Percentiles rank a stretch among this genome's conserved stretches.
phyloP scores from a whole-genome alignment of 352 stramenopile genomes.

The Pythium plurisporium region DNA sequence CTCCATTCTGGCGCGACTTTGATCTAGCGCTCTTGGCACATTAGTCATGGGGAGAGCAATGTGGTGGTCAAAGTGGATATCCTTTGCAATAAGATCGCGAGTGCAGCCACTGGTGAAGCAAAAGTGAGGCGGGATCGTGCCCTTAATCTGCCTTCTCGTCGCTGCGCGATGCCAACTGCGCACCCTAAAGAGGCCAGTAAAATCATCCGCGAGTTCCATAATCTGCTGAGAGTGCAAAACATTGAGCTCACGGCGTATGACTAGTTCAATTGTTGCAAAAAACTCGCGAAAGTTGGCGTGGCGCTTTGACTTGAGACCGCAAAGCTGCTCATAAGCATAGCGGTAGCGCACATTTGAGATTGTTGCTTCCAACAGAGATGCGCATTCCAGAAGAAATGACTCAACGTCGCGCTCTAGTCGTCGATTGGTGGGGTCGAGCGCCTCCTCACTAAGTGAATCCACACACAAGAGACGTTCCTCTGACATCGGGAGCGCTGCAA shows the following conservation, averaged over 20 bases:
- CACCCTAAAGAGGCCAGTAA: conserved; percentile 47
- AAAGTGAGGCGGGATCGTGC: conserved; percentile 30
- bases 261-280: conserved; percentile 32
- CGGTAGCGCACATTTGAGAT: conserved; percentile 38
- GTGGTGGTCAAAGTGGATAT: conserved; percentile 46
- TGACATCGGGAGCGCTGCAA: conserved; percentile 37
- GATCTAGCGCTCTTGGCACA: conserved; percentile 56
- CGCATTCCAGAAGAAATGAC: conserved; percentile 36
- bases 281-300: conserved; percentile 41
- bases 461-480: conserved; percentile 52
- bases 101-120: conserved; percentile 56
- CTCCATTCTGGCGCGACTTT: conserved; percentile 34
- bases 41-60: conserved; percentile 71
- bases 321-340: conserved; percentile 43
- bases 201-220: conserved; percentile 55
- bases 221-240: conserved; percentile 66
- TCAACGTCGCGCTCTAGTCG: conserved; percentile 53
- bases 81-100: conserved; percentile 23
- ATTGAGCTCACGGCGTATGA: conserved; percentile 48
- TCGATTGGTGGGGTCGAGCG: conserved; percentile 32
- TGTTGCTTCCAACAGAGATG: conserved; percentile 28
- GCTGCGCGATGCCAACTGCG: conserved; percentile 44
- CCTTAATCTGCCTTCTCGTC: conserved; percentile 28
- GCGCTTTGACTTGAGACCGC: conserved; percentile 21
- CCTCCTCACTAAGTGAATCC: conserved; percentile 50